Evolutionary conservation across 139 green algal species (phyloP).

Genomic region (Spirogloea muscicola): DNA sequence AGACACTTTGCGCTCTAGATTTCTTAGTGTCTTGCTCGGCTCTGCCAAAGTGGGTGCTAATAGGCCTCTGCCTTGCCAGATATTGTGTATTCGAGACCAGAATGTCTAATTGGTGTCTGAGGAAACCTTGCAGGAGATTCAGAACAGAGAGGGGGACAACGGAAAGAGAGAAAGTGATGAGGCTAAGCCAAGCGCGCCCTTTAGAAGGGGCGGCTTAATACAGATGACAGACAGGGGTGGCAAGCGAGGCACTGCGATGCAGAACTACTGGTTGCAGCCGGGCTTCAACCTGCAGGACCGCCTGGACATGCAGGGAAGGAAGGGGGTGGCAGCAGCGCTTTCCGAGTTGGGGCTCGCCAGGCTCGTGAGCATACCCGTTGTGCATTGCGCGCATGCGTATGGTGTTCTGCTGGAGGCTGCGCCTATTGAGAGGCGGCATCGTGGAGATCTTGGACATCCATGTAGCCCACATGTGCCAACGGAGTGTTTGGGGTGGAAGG

Average conservation of each 20-base stretch:
- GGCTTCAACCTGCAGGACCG: constrained; percentile 2
- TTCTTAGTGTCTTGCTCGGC: too few relatives aligned
- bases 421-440: too few relatives aligned
- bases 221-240: neutral
- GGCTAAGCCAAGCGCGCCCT: too few relatives aligned
- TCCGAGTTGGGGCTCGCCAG: constrained; percentile 55
- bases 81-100: too few relatives aligned
- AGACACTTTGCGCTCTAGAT: too few relatives aligned
- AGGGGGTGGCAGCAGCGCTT: neutral
- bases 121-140: too few relatives aligned
- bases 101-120: too few relatives aligned
- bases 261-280: constrained; percentile 13
- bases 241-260: neutral
- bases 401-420: constrained; percentile 63
- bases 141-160: too few relatives aligned
- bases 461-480: too few relatives aligned
- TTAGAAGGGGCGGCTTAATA: constrained; percentile 3
- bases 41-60: too few relatives aligned
- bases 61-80: too few relatives aligned
- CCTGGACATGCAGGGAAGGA: constrained; percentile 11
- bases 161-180: too few relatives aligned
- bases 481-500: constrained; percentile 45
- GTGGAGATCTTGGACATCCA: neutral
- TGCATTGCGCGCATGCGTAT: constrained; percentile 73
- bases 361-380: constrained; percentile 62